These are phyloP conservation scores for Fimicolochytrium jonesii DNA, from an alignment of 192 early-diverging fungal genomes.

Conservation along the genomic window DNA sequence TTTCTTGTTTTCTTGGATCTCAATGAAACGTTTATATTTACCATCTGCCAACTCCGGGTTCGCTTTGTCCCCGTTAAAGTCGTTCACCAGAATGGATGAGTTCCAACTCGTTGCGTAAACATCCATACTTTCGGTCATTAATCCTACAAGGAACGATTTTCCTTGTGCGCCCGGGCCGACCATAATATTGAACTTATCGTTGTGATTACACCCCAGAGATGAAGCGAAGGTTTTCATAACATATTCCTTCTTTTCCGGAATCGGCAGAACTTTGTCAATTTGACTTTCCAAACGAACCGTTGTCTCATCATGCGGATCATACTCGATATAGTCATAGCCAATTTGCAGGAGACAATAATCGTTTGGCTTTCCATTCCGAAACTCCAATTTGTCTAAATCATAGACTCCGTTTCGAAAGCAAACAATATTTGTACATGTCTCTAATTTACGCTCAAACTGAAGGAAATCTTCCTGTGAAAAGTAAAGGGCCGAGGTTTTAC, in stretches of 20 bases:
- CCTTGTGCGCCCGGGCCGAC: neutral
- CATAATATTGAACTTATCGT: neutral
- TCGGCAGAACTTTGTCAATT: neutral
- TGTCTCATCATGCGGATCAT: neutral
- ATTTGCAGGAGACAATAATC: neutral
- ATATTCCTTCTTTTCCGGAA: neutral
- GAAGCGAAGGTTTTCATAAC: neutral
- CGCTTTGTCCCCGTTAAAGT: neutral
- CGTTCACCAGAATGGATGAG: neutral
- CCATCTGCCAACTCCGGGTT: conserved; percentile 10
- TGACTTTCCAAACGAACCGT: neutral
- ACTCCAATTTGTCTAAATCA: neutral
- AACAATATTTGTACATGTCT: neutral
- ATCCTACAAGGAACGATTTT: neutral
- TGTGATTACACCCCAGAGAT: neutral
- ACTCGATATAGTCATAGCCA: neutral
- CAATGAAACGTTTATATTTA: neutral
- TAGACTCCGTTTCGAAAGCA: conserved; percentile 6
- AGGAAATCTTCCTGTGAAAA: neutral
- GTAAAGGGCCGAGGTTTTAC: neutral
- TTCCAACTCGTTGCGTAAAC: neutral
- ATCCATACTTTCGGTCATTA: neutral
- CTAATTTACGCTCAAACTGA: neutral
- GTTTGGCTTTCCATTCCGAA: neutral
- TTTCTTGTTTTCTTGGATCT: conserved; percentile 5